phyloP scores from a whole-genome alignment of 169 alveolate species.

The Eimeria maxima region DNA sequence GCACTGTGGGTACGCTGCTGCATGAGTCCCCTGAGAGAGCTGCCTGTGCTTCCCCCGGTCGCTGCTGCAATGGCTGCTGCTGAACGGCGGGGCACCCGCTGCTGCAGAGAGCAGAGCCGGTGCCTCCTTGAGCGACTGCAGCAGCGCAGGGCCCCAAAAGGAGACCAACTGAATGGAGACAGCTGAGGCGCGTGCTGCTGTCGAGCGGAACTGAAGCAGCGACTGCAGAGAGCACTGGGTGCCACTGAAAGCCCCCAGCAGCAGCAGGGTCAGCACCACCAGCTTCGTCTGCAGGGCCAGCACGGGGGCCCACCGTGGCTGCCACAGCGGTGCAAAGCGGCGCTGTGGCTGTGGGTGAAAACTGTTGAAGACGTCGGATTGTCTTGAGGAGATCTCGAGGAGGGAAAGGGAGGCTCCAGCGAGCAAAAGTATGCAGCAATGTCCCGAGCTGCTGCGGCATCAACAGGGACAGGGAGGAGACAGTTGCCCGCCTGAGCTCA shows the following conservation, averaged over 20 bases:
- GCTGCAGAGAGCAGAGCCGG: not conserved
- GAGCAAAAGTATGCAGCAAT: slow-evolving; percentile 50
- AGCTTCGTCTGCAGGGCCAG: not conserved
- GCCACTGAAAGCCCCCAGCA: slow-evolving; percentile 25
- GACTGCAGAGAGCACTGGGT: slow-evolving; percentile 7
- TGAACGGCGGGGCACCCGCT: not conserved
- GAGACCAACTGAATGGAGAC: slow-evolving; percentile 52
- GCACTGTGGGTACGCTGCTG: not conserved
- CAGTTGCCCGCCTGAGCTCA: not conserved
- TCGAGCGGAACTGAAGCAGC: slow-evolving; percentile 38
- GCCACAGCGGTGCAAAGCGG: not conserved
- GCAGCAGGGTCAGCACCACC: not conserved
- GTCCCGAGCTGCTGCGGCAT: slow-evolving; percentile 6
- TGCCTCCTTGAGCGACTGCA: not conserved
- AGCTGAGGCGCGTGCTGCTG: slow-evolving; percentile 56
- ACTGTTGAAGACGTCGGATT: not conserved
- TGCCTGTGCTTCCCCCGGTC: not conserved
- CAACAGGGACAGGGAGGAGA: not conserved
- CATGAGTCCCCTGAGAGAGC: not conserved
- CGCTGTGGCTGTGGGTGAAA: not conserved
- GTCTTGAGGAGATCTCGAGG: not conserved
- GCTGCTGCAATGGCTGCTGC: not conserved
- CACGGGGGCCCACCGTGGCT: not conserved
- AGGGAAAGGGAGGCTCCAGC: slow-evolving; percentile 27
- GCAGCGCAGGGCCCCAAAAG: slow-evolving; percentile 50